phyloP scores from a whole-genome alignment of 2,329 filamentous ascomycete species.

The Trichocomaceae sp. region DNA sequence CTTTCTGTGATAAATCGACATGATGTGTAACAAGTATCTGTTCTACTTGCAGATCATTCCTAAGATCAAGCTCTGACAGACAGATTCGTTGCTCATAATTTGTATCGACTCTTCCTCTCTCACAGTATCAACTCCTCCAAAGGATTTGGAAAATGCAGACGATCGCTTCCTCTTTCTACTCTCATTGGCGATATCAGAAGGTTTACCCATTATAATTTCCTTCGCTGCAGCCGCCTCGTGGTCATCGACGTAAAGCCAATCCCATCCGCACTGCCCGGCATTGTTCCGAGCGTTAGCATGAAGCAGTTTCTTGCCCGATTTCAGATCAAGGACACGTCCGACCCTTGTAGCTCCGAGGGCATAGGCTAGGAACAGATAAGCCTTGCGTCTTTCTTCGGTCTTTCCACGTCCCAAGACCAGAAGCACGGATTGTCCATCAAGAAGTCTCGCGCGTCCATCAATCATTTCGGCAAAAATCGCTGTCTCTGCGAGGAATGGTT shows the following conservation, averaged over 20 bases:
- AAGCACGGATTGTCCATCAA: constrained; percentile 61
- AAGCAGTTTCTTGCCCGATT: constrained; percentile 58
- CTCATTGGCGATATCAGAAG: background rate
- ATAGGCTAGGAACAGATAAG: constrained; percentile 73
- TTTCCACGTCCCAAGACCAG: constrained; percentile 62
- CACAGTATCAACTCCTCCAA: constrained; percentile 15
- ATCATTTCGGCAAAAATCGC: constrained; percentile 56
- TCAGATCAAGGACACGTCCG: constrained; percentile 57
- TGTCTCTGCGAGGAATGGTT: constrained; percentile 51
- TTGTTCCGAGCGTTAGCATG: constrained; percentile 40
- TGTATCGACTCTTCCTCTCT: constrained; percentile 48
- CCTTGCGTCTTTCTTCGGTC: constrained; percentile 58
- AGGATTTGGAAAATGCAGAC: constrained; percentile 20
- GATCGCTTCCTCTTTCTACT: constrained; percentile 41
- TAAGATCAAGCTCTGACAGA: constrained; percentile 87
- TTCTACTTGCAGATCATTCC: constrained; percentile 64
- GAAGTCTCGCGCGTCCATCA: constrained; percentile 53
- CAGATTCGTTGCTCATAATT: constrained; percentile 74
- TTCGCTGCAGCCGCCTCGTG: constrained; percentile 50
- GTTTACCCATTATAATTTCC: constrained; percentile 32
- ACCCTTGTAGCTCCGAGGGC: constrained; percentile 67
- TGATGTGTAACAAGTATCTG: background rate
- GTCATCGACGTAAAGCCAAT: constrained; percentile 75
- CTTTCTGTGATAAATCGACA: background rate
- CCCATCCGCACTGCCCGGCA: constrained; percentile 47